Evolutionary conservation across 768 basidiomycete species (phyloP).

Genomic region (Saitozyma sp.): DNA sequence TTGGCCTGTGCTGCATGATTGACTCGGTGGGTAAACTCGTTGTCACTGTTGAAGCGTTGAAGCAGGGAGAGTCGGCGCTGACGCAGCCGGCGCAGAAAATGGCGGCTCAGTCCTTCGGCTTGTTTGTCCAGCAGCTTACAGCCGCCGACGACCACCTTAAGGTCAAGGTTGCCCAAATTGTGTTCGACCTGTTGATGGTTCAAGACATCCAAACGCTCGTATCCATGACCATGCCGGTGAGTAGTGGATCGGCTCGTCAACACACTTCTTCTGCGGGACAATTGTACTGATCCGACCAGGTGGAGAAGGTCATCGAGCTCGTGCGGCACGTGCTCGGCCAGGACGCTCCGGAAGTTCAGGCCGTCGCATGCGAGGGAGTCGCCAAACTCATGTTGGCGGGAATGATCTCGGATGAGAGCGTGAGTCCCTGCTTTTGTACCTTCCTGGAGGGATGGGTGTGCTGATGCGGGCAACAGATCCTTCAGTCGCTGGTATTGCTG

Average conservation of each 20-base stretch:
- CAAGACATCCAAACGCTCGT: conserved; percentile 63
- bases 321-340: conserved; percentile 64
- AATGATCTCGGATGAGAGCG: conserved; percentile 70
- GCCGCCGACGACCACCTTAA: conserved; percentile 66
- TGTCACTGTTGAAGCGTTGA: not conserved
- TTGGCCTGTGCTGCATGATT: conserved; percentile 84
- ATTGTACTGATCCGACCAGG: conserved; percentile 18
- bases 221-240: conserved; percentile 44
- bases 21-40: conserved; percentile 51
- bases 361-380: conserved; percentile 72
- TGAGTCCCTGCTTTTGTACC: conserved; percentile 49
- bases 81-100: conserved; percentile 51
- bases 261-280: not conserved
- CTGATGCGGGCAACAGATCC: conserved; percentile 52
- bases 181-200: conserved; percentile 85
- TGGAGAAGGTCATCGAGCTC: conserved; percentile 68
- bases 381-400: conserved; percentile 82
- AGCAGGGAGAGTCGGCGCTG: conserved; percentile 14
- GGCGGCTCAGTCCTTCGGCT: conserved; percentile 66
- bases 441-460: not conserved
- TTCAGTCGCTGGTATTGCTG: conserved; percentile 59
- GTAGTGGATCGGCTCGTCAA: not conserved
- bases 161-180: conserved; percentile 69
- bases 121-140: conserved; percentile 77
- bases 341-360: conserved; percentile 64